Base-by-base conservation (phyloP, 2,329 filamentous ascomycete species). In the Thelonectria olida region DNA sequence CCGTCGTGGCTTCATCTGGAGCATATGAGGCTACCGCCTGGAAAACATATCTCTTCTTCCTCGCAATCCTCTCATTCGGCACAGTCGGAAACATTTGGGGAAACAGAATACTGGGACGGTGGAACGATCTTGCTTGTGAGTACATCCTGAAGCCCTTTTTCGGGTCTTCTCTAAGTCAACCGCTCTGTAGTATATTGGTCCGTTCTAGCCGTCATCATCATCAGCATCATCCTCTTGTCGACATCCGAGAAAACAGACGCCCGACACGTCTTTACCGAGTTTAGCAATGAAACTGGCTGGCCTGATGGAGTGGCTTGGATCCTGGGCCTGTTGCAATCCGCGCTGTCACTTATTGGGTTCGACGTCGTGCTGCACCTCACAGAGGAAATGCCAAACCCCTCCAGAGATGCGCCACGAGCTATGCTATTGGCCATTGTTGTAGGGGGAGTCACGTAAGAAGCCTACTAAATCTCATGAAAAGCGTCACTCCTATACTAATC, bases 241-340 rank as follows among this genome's bases (percentile, higher is more conserved):
- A 81, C 76, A 25, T 71, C 68, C 3, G 54, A 66, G 2, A 81
- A 84, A 47, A 80, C 79, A 7, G 70, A 74, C 31, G 77, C 79
- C 7, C 64, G 69, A 13, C 82, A 77, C 60, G 80, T 83, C 10
- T 84, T 83, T 58, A 70, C 76, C 6, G 72, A 78, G 12, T 82
- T 82, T 53, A 67, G 69, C n/a, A 84, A 84, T 64, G 74, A 76
- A 31, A 80, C 78, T 2, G 79, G 79, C 2, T 83, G 81, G 81
- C 72, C 76, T 1, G 78, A 82, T 49, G 82, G 81, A 1, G 71
- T 83, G 15, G 74, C 81, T 0, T 84, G 81, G 81, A 76, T 83
- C 13, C 68, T 84, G 2, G 81, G 81, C 0, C 72, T 84, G 2
- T 69, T 84, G 1, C 81, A 80, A 66, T 77, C 72, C 0, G 73